Evolutionary conservation across 129 eudicot species (phyloP).

Genomic region (Oenanthe sinensis): DNA sequence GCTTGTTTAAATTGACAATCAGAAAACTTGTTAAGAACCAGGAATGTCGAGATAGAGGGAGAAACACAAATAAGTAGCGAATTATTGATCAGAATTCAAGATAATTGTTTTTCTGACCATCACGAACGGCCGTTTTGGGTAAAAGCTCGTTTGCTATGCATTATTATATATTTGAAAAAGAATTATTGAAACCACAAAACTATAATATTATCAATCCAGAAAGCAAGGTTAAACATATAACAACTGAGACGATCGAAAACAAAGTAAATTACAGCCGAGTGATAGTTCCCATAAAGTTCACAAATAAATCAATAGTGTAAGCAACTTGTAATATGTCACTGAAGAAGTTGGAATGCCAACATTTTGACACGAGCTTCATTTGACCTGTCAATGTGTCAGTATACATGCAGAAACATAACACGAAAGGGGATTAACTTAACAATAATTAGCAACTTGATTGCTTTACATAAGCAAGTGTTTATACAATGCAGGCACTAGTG

Average conservation of each 20-base stretch:
- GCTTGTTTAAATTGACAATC: background rate
- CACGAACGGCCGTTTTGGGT: background rate
- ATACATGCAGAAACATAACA: background rate
- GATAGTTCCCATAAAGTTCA: background rate
- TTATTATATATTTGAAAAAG: background rate
- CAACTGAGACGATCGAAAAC: background rate
- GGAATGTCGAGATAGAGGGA: background rate
- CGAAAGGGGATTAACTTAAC: background rate
- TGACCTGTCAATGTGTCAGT: background rate
- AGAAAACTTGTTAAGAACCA: background rate
- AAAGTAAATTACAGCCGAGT: background rate
- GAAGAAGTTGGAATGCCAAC: background rate
- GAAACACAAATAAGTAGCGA: background rate
- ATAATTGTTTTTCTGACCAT: too few species aligned
- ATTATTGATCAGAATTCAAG: background rate
- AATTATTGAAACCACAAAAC: background rate
- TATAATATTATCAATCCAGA: background rate
- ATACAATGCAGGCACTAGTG: background rate
- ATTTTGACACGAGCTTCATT: background rate
- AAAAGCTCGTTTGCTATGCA: background rate
- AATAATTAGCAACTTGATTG: background rate
- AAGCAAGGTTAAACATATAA: background rate
- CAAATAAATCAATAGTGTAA: background rate
- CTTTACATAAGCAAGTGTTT: background rate
- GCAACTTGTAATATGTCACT: background rate